Evolutionary conservation across 352 stramenopile genomes (phyloP), one percentile per base, ranked within the genome.

Genomic region (Elongisporangium prolatum): DNA sequence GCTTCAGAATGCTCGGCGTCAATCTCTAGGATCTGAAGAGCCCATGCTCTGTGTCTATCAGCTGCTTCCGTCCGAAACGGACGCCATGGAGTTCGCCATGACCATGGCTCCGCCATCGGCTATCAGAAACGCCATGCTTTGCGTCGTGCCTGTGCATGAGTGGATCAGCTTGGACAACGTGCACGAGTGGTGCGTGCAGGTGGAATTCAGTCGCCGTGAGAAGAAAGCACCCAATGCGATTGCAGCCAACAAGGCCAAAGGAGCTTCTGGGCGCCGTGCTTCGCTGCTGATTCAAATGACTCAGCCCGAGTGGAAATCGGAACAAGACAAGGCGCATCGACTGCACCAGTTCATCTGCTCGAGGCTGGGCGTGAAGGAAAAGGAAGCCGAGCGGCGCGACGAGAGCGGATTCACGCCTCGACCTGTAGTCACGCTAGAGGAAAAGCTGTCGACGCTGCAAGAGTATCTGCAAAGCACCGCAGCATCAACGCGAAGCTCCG

Each of bases 331-430:
- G 55, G 81, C 75, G 3, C 62, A 69, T 11, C 69, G 69, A 2
- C 64, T 89, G 0, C 77, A 89, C 52, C 71, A 79, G 51, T 85
- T 91, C 56, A 72, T 91, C 25, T 89, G 77, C 56, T 68, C 71
- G 4, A 77, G 77, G n/a, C 75, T 91, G 68, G 74, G 75, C 0
- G 48, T 65, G 20, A 62, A 66, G 1, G 22, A 53, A 13, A 53
- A 59, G 10, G 59, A 68, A 2, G 63, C 63, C 37, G 72, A 76
- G 51, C 74, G 76, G 44, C 67, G 76, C 14, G 64, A 84, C 2
- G 68, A 64, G 9, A 71, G 62, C 0, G 81, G 76, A 2, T 88
- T 87, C 48, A 87, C 75, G 9, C 70, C 71, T 2, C 67, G 70
- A 8, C 61, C 74, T 7, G 57, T 69, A 0, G 56, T 79, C 13